Evolutionary conservation across 345 rosid species (phyloP).

Genomic region (rapeseed (Brassica napus)): Da-Ae NC_063445.1:1882501-1883000

Average conservation of each 20-base stretch:
- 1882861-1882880: background rate
- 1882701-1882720: constrained; percentile 38
- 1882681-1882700: background rate
- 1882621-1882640: constrained; percentile 18
- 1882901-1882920: constrained; percentile 3
- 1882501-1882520: constrained; percentile 37
- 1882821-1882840: background rate
- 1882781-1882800: constrained; percentile 33
- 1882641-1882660: constrained; percentile 11
- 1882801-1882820: constrained; percentile 21
- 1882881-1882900: constrained; percentile 3
- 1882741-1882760: constrained; percentile 34
- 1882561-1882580: constrained; percentile 35
- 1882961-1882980: too few species aligned
- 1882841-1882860: background rate
- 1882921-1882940: background rate
- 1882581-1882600: constrained; percentile 22
- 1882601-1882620: constrained; percentile 4
- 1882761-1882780: constrained; percentile 40
- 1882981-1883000: too few species aligned
- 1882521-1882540: constrained; percentile 40
- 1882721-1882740: constrained; percentile 28
- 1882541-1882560: constrained; percentile 30
- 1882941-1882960: too few species aligned
- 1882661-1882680: constrained; percentile 34